Base-by-base conservation (phyloP, 2,329 filamentous ascomycete species). In the Juglanconis sp. region DNA sequence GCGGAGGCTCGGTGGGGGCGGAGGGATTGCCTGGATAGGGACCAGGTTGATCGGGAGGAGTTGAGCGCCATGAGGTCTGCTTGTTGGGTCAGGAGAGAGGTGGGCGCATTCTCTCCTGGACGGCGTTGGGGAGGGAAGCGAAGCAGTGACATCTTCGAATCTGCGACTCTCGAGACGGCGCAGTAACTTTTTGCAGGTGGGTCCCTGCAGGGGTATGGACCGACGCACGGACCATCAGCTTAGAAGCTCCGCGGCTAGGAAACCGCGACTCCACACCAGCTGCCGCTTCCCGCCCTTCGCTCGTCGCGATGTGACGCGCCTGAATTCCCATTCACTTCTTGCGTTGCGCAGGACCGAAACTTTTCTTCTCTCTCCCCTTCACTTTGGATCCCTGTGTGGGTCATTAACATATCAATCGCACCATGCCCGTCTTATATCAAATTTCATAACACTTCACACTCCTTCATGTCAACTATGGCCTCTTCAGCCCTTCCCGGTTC, bases 11-110 rank as follows among this genome's bases (percentile, higher is more conserved):
- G 67, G 66, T 68, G 71, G 65, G 66, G 67, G 44, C 68, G 67
- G 31, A 74, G 60, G 10, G 70, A 70, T 60, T 72, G 72, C 54
- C 70, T 70, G 50, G 72, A 68, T 48, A 74, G 65, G 53, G 71
- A 68, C 52, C 71, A 58, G 17, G 68, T 68, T 5, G 73, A 68
- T 61, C 71, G 68, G 9, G 74, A 68, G 38, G 70, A 67, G 36
- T 69, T 74, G 63, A 72, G 68, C 51, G 75, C 69, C 75, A 78
- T 70, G 60, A 30, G 36, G 49, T 54, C 30, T 35, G 54, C 44
- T 13, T 36, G 48, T 9, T 30, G 46, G 59, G 31, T 11, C 44
- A 30, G 51, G 46, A 31, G 30, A 47, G 34, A 17, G 52, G 61
- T 40, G 56, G 58, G 58, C 58, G 58, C 61, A 61, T 63, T 56